Conservation (phyloP, 495 filamentous ascomycete species). For the Lepidopterella palustris region DNA sequence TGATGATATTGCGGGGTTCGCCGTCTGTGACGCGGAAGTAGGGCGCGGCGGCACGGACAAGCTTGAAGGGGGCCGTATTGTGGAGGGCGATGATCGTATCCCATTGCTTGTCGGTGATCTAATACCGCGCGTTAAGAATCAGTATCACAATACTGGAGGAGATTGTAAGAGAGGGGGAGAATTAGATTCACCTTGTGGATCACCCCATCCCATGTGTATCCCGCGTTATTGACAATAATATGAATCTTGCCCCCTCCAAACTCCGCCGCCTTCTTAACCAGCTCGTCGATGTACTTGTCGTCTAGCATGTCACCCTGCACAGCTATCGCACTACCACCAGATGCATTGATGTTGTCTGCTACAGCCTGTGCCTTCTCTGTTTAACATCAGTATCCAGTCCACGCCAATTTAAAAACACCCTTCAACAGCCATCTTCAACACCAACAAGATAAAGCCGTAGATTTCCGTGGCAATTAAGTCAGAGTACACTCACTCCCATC, state of each 20-base stretch:
- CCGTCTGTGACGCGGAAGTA: constrained; percentile 84
- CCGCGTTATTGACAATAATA: constrained; percentile 82
- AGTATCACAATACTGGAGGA: not conserved
- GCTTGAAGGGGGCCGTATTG: constrained; percentile 74
- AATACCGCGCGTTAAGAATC: too few species aligned
- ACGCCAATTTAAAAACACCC: too few species aligned
- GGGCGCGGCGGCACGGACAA: constrained; percentile 68
- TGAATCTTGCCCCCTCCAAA: constrained; percentile 84
- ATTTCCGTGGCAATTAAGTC: not conserved
- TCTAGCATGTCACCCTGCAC: constrained; percentile 69
- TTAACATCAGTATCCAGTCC: too few species aligned
- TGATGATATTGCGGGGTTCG: constrained; percentile 70
- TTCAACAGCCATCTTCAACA: not conserved
- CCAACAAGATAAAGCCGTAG: too few species aligned
- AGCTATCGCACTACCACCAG: constrained; percentile 59
- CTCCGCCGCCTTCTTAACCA: constrained; percentile 67
- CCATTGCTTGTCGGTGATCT: constrained; percentile 90
- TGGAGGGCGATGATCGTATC: constrained; percentile 76
- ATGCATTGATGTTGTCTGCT: constrained; percentile 56
- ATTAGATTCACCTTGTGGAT: constrained; percentile 63
- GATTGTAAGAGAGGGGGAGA: not conserved
- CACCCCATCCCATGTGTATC: constrained; percentile 84
- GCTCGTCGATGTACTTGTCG: constrained; percentile 54
- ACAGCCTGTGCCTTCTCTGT: constrained; percentile 59
- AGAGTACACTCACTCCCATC: constrained; percentile 51